Base-by-base conservation (phyloP, 495 filamentous ascomycete species). In the Aspergillus sclerotioniger region DNA sequence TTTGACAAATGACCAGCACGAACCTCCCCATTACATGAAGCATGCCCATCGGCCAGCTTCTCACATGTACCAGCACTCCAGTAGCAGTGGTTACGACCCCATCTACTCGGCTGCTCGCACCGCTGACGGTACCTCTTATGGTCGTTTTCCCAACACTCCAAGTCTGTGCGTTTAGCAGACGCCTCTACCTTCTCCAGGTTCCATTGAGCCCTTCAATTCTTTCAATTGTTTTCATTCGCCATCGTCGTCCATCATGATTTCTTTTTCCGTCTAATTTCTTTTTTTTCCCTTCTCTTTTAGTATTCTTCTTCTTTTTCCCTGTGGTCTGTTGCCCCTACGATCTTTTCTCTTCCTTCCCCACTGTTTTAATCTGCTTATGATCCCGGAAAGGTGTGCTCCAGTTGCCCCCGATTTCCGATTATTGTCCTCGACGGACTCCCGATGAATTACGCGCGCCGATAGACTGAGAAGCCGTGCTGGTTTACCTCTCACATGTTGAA, bases 101-200 rank as follows among this genome's bases (percentile, higher is more conserved):
- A 57, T 74, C 35, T 75, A 71, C 50, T 69, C 73, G 12, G 64
- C 62, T 19, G 60, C 62, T 17, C 20, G 54, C 41, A 50, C 49
- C 39, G 58, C 62, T 35, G 31, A 53, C 29, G 47, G 49, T 21
- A 54, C 43, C 28, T 43, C 61, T 13, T 76, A 74, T 53, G 52
- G 51, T 51, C 72, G 73, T 49, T 71, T 74, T 51, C 67, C 66
- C 35, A 68, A 61, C 28, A 62, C 68, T 13, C 73, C 73, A 56
- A 68, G 71, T 49, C 62, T 76, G 35, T 75, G 73, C 64, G 70
- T 71, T 45, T 76, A 66, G 50, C 28, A 43, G 17, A 25, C 28
- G 3, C 3, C 20, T 48, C n/a, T 1, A 19, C 37, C 16, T 45
- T 32, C 48, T 47, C 51, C 20, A 2, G n/a, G 16, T 63, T 51